Conservation (phyloP, 768 basidiomycete species). For the Pleurotus pulmonarius region DNA sequence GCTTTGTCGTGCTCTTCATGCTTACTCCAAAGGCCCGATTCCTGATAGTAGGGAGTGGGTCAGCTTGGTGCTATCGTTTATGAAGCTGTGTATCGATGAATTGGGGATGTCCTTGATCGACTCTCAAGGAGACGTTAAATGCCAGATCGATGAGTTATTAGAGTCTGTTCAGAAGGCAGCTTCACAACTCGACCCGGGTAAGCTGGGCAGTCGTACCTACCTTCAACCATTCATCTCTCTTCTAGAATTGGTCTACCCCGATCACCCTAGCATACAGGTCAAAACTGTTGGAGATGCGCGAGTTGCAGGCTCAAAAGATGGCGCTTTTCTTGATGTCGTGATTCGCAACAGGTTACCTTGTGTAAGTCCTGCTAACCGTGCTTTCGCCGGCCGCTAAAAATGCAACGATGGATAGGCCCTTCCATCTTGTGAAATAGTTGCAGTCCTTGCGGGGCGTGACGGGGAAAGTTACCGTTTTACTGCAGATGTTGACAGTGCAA, state of each 20-base stretch:
- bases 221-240: background rate
- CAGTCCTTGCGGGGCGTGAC: constrained; percentile 62
- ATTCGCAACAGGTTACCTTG: constrained; percentile 72
- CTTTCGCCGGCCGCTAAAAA: background rate
- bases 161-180: constrained; percentile 45
- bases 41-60: constrained; percentile 77
- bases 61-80: constrained; percentile 69
- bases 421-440: constrained; percentile 56
- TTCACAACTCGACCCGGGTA: constrained; percentile 53
- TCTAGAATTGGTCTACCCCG: constrained; percentile 61
- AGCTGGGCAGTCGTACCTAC: constrained; percentile 8
- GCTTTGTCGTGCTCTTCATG: constrained; percentile 69
- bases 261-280: constrained; percentile 67
- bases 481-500: constrained; percentile 34
- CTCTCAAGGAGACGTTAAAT: constrained; percentile 44
- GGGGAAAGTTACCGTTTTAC: constrained; percentile 59
- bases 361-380: constrained; percentile 40
- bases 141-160: constrained; percentile 52
- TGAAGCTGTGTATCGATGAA: constrained; percentile 64
- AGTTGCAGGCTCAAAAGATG: constrained; percentile 61
- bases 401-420: constrained; percentile 1
- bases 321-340: constrained; percentile 53
- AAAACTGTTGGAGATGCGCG: constrained; percentile 41
- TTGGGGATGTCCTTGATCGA: constrained; percentile 49
- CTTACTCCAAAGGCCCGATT: constrained; percentile 54